phyloP scores from a whole-genome alignment of 768 basidiomycete genomes.

The Roridomyces roridus region DNA sequence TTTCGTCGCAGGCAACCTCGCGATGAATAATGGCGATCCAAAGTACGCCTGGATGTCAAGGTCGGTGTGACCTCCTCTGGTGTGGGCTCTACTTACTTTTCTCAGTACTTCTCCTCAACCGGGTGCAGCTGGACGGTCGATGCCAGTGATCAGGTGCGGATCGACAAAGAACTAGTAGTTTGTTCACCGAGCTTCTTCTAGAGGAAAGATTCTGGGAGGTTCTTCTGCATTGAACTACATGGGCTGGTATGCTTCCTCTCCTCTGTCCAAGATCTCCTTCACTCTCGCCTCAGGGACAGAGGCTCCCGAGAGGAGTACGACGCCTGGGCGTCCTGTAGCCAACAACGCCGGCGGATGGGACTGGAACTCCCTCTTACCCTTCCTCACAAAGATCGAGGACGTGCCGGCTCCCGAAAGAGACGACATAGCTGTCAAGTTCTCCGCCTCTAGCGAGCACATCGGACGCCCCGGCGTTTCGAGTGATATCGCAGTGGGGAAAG shows the following conservation, averaged over 20 bases:
- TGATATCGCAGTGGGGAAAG: not conserved
- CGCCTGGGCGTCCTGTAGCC: not conserved
- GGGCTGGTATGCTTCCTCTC: not conserved
- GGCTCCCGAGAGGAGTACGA: conserved; percentile 13
- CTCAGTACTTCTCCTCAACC: conserved; percentile 8
- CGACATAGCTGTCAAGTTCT: not conserved
- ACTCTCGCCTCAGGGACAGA: not conserved
- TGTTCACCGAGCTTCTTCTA: not conserved
- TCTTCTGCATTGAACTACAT: conserved; percentile 5
- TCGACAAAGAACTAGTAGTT: no score
- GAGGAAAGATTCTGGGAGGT: conserved; percentile 8
- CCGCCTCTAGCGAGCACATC: not conserved
- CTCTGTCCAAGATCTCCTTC: no score
- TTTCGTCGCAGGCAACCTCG: conserved; percentile 11
- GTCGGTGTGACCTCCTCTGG: not conserved
- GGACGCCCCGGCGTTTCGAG: not conserved
- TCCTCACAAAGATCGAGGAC: conserved; percentile 1
- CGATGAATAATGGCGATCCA: conserved; percentile 2
- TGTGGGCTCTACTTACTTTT: not conserved
- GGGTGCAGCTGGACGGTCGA: conserved; percentile 3
- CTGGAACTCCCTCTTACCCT: conserved; percentile 7
- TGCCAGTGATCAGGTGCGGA: conserved; percentile 6
- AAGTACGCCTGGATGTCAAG: conserved; percentile 16
- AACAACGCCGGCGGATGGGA: conserved; percentile 1
- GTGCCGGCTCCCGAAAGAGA: not conserved